Base-by-base conservation (phyloP, 2,329 filamentous ascomycete species). In the Ophiostoma perfectum region DNA sequence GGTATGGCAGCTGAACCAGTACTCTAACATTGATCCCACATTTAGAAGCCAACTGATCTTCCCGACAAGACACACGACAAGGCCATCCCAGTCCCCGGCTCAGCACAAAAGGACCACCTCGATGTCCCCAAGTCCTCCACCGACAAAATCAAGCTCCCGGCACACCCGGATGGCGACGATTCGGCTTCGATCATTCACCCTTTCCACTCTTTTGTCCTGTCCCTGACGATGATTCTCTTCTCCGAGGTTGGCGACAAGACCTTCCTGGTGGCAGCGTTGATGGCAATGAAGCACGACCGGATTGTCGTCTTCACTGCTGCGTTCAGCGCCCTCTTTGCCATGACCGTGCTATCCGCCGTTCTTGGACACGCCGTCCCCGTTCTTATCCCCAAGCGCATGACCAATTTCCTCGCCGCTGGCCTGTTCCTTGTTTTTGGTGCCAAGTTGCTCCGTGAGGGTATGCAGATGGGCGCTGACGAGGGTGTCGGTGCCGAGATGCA, bases 191-290 rank as follows among this genome's bases (percentile, higher is more conserved):
- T 93, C 55, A 92, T 93, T 70, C 90, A 88, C 71, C 91, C 92
- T 18, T 82, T 89, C 74, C 94, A 99, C 78, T 98, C 95, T 4
- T 96, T 95, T 75, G 76, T 96, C 12, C 88, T 98, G 44, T 96
- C 95, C 16, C 88, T 97, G 70, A 94, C 93, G 69, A 99, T 98
- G 95, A 99, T 99, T 74, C 82, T 98, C 71, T 90, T 98, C 74
- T 97, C 94, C 64, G 95, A 99, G 78, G 88, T 99, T 74, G 95
- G 95, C 72, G 95, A 99, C 85, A 99, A 99, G 81, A 99, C 95
- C 0, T 99, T 99, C 82, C 84, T 99, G 60, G 92, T 99, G 36
- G 95, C 95, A 6, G 94, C 93, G 7, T 86, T 99, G 18, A 99
- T 99, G 95, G 95, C 95, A 12, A 99, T 99, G 95, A 95, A 97